These are phyloP conservation scores for Dendrocalamus sinicus DNA, from an alignment of 176 grass and related monocot species.

Conservation along the genomic window DNA sequence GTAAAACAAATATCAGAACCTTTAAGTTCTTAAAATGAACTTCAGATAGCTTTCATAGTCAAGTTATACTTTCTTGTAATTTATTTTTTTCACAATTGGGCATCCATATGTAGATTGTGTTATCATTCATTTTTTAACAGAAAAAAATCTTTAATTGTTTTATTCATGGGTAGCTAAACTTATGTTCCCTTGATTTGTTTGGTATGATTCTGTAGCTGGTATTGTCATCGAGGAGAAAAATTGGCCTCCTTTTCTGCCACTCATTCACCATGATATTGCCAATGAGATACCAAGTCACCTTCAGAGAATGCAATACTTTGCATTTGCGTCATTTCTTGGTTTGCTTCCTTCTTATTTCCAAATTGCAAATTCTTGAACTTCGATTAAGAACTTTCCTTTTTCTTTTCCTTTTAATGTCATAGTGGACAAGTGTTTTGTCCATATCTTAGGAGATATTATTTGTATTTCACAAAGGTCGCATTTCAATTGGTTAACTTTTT, in stretches of 20 bases:
- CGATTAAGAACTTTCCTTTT: neutral
- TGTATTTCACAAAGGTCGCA: conserved; percentile 2
- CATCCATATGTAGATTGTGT: neutral
- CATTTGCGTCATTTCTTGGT: conserved; percentile 95
- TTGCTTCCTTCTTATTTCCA: conserved; percentile 23
- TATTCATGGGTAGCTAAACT: conserved; percentile 20
- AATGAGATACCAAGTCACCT: conserved; percentile 94
- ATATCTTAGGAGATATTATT: conserved; percentile 24
- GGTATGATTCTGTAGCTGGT: conserved; percentile 68
- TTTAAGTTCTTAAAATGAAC: neutral
- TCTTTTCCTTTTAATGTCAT: neutral
- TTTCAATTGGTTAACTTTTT: conserved; percentile 4
- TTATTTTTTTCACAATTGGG: neutral
- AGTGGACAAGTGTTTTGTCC: neutral
- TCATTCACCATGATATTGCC: conserved; percentile 96
- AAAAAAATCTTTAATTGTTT: neutral
- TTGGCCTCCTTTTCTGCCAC: conserved; percentile 93
- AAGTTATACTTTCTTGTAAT: neutral
- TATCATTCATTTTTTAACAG: neutral
- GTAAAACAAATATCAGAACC: neutral
- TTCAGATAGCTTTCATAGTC: neutral
- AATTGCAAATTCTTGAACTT: neutral
- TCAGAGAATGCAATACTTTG: conserved; percentile 90
- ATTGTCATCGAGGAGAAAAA: conserved; percentile 97
- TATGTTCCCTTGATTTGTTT: conserved; percentile 23